phyloP scores from a whole-genome alignment of 2,329 filamentous ascomycete genomes.

The Triangularia setosa region DNA sequence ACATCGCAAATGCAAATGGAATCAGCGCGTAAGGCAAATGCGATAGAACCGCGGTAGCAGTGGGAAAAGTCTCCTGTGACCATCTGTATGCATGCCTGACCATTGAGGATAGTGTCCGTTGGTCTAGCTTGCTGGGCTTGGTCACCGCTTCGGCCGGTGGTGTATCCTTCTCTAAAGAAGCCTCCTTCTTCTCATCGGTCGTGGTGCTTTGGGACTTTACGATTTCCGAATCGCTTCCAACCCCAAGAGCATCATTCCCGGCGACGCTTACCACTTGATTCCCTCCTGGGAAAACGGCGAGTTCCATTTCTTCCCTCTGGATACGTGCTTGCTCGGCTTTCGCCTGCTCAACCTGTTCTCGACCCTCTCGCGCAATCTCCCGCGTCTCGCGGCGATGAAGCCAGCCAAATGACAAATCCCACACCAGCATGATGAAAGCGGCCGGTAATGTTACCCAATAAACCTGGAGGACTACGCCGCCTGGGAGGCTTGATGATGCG shows the following conservation, averaged over 20 bases:
- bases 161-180: background rate
- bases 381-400: slow-evolving; percentile 58
- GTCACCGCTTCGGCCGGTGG: background rate
- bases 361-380: slow-evolving; percentile 55
- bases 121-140: background rate
- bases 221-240: background rate
- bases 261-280: background rate
- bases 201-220: background rate
- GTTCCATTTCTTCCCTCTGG: slow-evolving; percentile 5
- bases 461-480: slow-evolving; percentile 47
- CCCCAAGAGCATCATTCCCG: background rate
- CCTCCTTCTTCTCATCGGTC: slow-evolving; percentile 11
- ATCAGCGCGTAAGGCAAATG: slow-evolving; percentile 66
- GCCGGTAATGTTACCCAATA: slow-evolving; percentile 68
- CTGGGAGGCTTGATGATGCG: slow-evolving; percentile 44
- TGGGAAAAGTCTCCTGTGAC: slow-evolving; percentile 68
- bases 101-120: slow-evolving; percentile 52
- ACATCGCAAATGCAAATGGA: slow-evolving; percentile 71
- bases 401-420: slow-evolving; percentile 64
- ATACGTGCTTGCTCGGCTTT: slow-evolving; percentile 35
- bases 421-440: slow-evolving; percentile 64
- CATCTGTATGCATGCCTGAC: slow-evolving; percentile 46
- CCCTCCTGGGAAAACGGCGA: background rate
- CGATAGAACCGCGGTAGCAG: slow-evolving; percentile 58
- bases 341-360: slow-evolving; percentile 43